A percentile compares a stretch with the other conserved stretches of the same genome.
Conservation (phyloP, 176 grass and related monocot genomes). For the Poa annua region DNA sequence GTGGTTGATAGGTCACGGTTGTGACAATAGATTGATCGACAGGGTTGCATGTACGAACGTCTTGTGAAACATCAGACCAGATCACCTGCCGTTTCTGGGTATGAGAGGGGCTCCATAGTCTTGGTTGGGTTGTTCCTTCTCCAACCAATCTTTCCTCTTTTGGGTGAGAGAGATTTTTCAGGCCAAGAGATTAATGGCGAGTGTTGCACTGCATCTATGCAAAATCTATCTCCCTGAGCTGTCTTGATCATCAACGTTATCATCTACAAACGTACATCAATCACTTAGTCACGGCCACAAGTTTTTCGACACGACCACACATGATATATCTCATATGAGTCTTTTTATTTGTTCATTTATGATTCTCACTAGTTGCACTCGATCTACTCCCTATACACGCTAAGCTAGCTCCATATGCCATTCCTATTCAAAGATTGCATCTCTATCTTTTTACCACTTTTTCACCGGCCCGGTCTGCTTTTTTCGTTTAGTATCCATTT, state of each 20-base stretch:
- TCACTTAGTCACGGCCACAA: constrained; percentile 8
- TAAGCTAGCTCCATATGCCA: neutral
- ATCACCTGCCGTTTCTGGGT: constrained; percentile 45
- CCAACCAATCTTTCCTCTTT: constrained; percentile 46
- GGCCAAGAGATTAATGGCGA: constrained; percentile 28
- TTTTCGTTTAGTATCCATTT: neutral
- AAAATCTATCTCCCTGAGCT: constrained; percentile 15
- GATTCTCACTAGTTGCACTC: neutral
- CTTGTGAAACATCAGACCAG: constrained; percentile 22
- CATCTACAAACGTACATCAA: constrained; percentile 22
- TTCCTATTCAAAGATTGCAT: neutral
- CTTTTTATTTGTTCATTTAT: neutral
- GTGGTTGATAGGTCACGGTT: constrained; percentile 44
- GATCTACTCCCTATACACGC: too few relatives aligned
- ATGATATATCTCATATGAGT: neutral
- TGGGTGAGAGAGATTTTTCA: constrained; percentile 10
- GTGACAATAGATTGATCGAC: constrained; percentile 29
- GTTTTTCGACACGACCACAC: neutral
- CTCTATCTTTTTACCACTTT: neutral
- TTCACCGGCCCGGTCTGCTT: neutral
- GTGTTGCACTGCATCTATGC: constrained; percentile 29
- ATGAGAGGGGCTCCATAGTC: constrained; percentile 24
- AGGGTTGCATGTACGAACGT: constrained; percentile 34
- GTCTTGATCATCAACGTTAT: constrained; percentile 47
- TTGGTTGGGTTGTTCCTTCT: constrained; percentile 19